phyloP scores from a whole-genome alignment of 306 rosid species.

The Vigna unguiculata region DNA sequence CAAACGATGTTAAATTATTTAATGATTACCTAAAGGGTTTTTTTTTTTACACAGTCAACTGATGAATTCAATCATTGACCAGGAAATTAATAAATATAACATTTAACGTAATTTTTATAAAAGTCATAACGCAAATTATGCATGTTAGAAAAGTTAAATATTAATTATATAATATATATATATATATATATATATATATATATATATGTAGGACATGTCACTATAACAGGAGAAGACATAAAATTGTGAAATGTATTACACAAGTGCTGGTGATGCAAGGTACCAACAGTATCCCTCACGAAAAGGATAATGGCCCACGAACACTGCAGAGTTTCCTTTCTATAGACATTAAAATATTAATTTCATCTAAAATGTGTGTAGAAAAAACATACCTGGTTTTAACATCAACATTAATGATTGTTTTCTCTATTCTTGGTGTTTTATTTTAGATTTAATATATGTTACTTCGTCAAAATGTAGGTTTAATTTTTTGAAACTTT shows the following conservation, averaged over 20 bases:
- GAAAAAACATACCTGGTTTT: too few species aligned
- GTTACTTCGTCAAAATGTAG: background rate
- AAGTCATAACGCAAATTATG: background rate
- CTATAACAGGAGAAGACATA: background rate
- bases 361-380: too few species aligned
- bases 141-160: background rate
- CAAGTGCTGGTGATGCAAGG: constrained; percentile 3
- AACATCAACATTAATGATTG: too few species aligned
- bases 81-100: too few species aligned
- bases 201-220: background rate
- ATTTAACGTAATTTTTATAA: too few species aligned
- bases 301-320: constrained; percentile 42
- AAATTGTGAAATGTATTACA: background rate
- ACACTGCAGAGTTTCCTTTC: background rate
- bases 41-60: too few species aligned
- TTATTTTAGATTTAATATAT: background rate
- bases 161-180: background rate
- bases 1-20: too few species aligned
- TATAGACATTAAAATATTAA: background rate
- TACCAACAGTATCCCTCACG: constrained; percentile 26
- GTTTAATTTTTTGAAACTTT: background rate
- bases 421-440: too few species aligned
- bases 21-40: too few species aligned
- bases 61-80: background rate
- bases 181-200: too few species aligned